Conservation (phyloP, 345 rosid species). For the Moricandia arvensis region DNA sequence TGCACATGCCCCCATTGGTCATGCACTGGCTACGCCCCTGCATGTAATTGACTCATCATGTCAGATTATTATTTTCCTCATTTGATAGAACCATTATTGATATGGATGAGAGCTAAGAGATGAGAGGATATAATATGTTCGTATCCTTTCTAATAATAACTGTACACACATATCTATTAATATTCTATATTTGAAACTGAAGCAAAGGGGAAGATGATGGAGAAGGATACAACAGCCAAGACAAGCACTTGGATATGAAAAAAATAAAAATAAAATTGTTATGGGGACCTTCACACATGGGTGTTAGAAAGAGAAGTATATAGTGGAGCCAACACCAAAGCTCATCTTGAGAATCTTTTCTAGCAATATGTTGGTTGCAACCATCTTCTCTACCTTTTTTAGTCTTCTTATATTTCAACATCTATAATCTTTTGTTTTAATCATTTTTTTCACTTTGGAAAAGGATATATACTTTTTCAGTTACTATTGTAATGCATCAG, state of each 20-base stretch:
- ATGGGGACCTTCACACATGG: slow-evolving; percentile 93
- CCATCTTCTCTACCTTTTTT: slow-evolving; percentile 35
- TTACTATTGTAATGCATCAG: neutral
- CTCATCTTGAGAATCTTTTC: slow-evolving; percentile 44
- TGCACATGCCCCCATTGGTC: too few species aligned
- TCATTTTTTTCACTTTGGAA: neutral
- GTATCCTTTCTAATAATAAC: slow-evolving; percentile 17
- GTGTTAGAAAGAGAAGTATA: slow-evolving; percentile 42
- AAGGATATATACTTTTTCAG: neutral
- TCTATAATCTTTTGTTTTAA: slow-evolving; percentile 7
- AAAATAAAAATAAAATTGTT: slow-evolving; percentile 41
- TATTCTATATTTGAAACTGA: slow-evolving; percentile 21
- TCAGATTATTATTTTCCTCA: slow-evolving; percentile 14
- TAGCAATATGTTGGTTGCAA: slow-evolving; percentile 53
- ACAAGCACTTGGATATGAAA: slow-evolving; percentile 50
- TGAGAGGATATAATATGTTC: slow-evolving; percentile 27
- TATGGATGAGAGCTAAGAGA: slow-evolving; percentile 27
- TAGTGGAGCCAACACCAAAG: slow-evolving; percentile 59
- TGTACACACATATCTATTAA: slow-evolving; percentile 15
- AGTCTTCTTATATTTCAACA: slow-evolving; percentile 19
- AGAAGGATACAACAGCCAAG: slow-evolving; percentile 61
- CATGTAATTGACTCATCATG: slow-evolving; percentile 30
- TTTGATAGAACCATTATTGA: slow-evolving; percentile 25
- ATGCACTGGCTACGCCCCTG: too few species aligned
- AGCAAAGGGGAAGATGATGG: slow-evolving; percentile 34